Evolutionary conservation across 768 basidiomycete genomes (phyloP), one percentile per base, ranked within the genome.

Genomic region (Boletus insuetus): DNA sequence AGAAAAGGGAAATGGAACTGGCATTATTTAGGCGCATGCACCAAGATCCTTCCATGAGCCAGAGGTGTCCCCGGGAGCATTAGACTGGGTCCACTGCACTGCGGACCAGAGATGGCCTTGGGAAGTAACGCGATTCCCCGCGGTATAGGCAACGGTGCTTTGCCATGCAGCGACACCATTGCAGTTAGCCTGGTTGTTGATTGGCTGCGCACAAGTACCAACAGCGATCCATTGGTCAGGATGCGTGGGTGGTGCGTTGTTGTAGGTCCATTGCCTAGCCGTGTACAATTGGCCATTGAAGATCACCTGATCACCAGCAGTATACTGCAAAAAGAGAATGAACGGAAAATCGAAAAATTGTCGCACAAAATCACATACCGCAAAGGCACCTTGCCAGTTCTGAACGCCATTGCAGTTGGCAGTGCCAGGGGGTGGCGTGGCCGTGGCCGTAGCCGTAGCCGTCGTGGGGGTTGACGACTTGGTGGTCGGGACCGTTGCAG

Each of bases 251-350:
- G 68, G 70, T 0, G 49, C 48, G 1, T 59, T 70, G 44, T 70
- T 53, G 3, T 50, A 69, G 0, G 59, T 62, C 70, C 68, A 69
- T 10, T 69, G 70, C 7, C 4, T 61, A 14, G 68, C 68, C 3
- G 59, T 64, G 34, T 17, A 69, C 34, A 72, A 7, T 1, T 64
- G 59, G 2, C 48, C 42, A 13, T 60, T 57, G 14, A 44, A 72
- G 6, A 72, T 68, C 6, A 47, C 70, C 35, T 46, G 39, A 0
- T 59, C 19, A 2, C 68, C 70, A 2, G 68, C 57, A 5, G 14
- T 35, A 5, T 72, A 72, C 70, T 72, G 14, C 2, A 2, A 14
- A 7, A 12, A 7, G 5, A 2, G 12, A 7, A 32, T 70, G 20
- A 63, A 46, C 16, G 8, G 4, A 26, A 0, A 1, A 2, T 13